Percentiles rank a stretch among this genome's conserved stretches.
phyloP scores from a whole-genome alignment of 2,329 filamentous ascomycete species.

The Zymoseptoria brevis region DNA sequence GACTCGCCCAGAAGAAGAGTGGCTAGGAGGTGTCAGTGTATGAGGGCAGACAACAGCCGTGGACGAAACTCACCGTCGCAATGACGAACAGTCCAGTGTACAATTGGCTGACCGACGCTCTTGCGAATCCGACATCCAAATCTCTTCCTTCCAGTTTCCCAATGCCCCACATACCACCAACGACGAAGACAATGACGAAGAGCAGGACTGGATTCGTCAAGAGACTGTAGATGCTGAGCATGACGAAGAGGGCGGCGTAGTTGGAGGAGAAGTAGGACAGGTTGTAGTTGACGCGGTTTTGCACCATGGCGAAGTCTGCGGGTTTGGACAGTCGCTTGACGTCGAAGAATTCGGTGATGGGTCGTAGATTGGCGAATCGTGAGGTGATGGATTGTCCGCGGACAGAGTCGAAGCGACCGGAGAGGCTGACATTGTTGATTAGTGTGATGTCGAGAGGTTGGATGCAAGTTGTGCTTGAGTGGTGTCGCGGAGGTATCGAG shows the following conservation, averaged over 20 bases:
- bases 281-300: slow-evolving; percentile 95
- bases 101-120: slow-evolving; percentile 82
- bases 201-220: slow-evolving; percentile 79
- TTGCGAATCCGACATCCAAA: slow-evolving; percentile 73
- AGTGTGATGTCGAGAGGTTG: background rate
- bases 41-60: too few species aligned
- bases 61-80: slow-evolving; percentile 45
- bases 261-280: slow-evolving; percentile 96
- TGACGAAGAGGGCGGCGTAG: slow-evolving; percentile 86
- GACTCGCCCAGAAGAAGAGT: slow-evolving; percentile 75
- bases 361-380: slow-evolving; percentile 86
- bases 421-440: slow-evolving; percentile 38
- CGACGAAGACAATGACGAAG: slow-evolving; percentile 85
- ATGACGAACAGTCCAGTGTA: slow-evolving; percentile 82
- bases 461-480: background rate
- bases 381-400: slow-evolving; percentile 69
- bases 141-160: slow-evolving; percentile 83
- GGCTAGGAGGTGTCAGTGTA: slow-evolving; percentile 36
- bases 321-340: slow-evolving; percentile 94
- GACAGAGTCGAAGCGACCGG: slow-evolving; percentile 75
- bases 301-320: slow-evolving; percentile 78
- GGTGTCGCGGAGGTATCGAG: background rate
- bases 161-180: slow-evolving; percentile 82
- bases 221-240: slow-evolving; percentile 92
- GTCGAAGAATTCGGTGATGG: slow-evolving; percentile 89